phyloP scores from a whole-genome alignment of 2,329 filamentous ascomycete species.

The Arthrinium puccinioides region DNA sequence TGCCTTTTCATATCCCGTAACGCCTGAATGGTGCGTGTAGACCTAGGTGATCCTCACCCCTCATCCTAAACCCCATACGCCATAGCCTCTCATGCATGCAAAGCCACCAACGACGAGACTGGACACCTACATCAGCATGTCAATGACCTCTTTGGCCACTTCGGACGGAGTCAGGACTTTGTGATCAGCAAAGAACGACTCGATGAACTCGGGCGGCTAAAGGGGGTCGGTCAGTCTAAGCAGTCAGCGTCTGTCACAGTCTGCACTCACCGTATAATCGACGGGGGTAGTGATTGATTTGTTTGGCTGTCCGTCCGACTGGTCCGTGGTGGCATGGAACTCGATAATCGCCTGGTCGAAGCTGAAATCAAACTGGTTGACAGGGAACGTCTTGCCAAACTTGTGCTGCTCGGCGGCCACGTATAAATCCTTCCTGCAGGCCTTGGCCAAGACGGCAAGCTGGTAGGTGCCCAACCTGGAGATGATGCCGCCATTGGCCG shows the following conservation, averaged over 20 bases:
- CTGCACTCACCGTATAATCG: conserved; percentile 18
- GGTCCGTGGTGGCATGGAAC: conserved; percentile 13
- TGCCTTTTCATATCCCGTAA: too few species aligned
- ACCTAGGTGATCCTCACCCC: too few species aligned
- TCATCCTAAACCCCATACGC: too few species aligned
- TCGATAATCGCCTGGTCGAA: conserved; percentile 29
- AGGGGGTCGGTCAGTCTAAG: background rate
- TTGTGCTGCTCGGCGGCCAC: conserved; percentile 95
- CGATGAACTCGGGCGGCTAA: conserved; percentile 20
- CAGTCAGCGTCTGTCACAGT: background rate
- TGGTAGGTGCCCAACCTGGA: conserved; percentile 81
- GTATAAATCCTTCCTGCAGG: conserved; percentile 62
- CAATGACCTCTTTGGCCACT: conserved; percentile 23
- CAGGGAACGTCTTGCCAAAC: conserved; percentile 80
- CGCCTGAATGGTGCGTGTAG: too few species aligned
- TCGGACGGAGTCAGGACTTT: conserved; percentile 20
- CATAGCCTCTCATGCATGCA: background rate
- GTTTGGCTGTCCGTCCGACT: conserved; percentile 5
- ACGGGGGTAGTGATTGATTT: conserved; percentile 11
- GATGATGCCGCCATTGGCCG: conserved; percentile 90
- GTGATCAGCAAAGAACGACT: conserved; percentile 21
- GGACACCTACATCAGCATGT: conserved; percentile 18
- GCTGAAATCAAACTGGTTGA: conserved; percentile 56
- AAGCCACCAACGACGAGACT: background rate
- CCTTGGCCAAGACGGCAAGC: conserved; percentile 73